Percentiles rank a stretch among this genome's conserved stretches.
These are phyloP conservation scores for Trametes maxima DNA, from an alignment of 768 basidiomycete species.

Conservation along the genomic window DNA sequence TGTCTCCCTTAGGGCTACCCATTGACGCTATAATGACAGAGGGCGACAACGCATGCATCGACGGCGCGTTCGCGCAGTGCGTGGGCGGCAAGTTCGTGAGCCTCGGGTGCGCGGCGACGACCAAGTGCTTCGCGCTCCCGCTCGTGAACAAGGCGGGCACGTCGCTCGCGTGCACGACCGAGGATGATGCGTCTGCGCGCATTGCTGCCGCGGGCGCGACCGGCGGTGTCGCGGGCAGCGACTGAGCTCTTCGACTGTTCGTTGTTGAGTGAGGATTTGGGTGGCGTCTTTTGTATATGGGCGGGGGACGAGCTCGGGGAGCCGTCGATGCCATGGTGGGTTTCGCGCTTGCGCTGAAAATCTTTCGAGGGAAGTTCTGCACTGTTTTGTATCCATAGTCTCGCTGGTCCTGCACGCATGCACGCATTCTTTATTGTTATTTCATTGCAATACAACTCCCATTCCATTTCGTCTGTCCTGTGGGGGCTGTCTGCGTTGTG, in stretches of 20 bases:
- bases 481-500: no score
- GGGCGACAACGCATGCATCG: constrained; percentile 41
- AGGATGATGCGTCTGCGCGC: constrained; percentile 37
- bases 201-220: constrained; percentile 39
- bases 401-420: not conserved
- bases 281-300: no score
- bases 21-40: constrained; percentile 22
- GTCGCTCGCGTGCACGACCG: constrained; percentile 41
- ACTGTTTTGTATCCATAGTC: not conserved
- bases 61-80: constrained; percentile 45
- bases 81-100: constrained; percentile 38
- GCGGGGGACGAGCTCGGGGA: no score
- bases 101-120: constrained; percentile 35
- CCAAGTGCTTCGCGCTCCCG: constrained; percentile 44
- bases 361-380: not conserved
- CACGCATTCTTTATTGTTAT: no score
- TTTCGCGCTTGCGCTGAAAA: no score
- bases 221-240: constrained; percentile 33
- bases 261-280: no score
- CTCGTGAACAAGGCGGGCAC: constrained; percentile 46
- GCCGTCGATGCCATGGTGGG: no score
- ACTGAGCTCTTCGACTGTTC: not conserved
- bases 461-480: no score
- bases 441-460: no score
- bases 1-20: not conserved